A percentile compares a stretch with the other conserved stretches of the same genome.
These are phyloP conservation scores for Leptodontidium sp. DNA, from an alignment of 2,329 filamentous ascomycete species.

Conservation along the genomic window DNA sequence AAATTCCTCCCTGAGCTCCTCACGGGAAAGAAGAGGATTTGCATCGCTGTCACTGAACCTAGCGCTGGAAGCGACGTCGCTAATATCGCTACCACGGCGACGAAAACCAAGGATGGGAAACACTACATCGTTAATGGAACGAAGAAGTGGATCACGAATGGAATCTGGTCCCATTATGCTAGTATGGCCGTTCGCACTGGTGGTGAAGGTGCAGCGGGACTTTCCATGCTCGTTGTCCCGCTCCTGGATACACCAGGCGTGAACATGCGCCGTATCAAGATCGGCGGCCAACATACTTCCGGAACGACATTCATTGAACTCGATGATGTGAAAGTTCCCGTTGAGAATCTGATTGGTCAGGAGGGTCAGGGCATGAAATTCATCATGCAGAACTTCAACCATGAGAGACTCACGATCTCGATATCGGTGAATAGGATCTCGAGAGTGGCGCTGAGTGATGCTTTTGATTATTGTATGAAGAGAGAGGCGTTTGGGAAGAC, in stretches of 20 bases:
- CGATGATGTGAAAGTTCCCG: constrained; percentile 76
- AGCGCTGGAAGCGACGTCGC: constrained; percentile 78
- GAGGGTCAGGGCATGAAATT: constrained; percentile 79
- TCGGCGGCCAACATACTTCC: constrained; percentile 68
- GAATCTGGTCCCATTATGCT: constrained; percentile 72
- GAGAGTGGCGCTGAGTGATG: constrained; percentile 64
- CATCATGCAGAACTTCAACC: constrained; percentile 83
- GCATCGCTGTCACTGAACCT: constrained; percentile 83
- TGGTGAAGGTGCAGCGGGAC: constrained; percentile 64
- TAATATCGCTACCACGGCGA: constrained; percentile 74
- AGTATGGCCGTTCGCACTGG: constrained; percentile 80
- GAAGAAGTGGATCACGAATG: constrained; percentile 83
- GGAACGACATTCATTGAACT: constrained; percentile 81
- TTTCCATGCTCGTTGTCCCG: constrained; percentile 74
- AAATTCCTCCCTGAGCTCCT: constrained; percentile 73
- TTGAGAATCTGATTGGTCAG: constrained; percentile 72
- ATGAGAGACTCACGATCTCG: constrained; percentile 74
- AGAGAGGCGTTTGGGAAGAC: constrained; percentile 73
- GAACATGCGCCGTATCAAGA: constrained; percentile 71
- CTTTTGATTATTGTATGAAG: constrained; percentile 70
- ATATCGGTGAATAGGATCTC: constrained; percentile 70
- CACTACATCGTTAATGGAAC: constrained; percentile 76
- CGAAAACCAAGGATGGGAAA: constrained; percentile 67
- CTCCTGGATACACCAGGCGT: constrained; percentile 74
- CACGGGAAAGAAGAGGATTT: constrained; percentile 69